A percentile compares a stretch with the other conserved stretches of the same genome.
Conservation (phyloP, 192 early-diverging fungal genomes). For the Coemansia sp. region DNA sequence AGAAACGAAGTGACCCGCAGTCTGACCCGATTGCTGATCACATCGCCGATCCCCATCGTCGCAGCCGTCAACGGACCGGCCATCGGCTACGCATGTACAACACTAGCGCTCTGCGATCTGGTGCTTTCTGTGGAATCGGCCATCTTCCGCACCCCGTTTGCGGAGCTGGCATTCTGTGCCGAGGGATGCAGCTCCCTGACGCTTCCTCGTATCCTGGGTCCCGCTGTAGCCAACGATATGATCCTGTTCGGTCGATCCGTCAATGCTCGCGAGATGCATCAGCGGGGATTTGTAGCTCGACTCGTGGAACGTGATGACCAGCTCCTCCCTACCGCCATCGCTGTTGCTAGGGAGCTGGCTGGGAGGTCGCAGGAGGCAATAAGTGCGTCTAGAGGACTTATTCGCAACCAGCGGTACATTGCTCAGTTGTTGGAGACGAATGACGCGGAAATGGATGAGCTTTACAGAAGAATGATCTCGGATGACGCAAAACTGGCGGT, state of each 20-base stretch:
- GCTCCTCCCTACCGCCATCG: conserved; percentile 56
- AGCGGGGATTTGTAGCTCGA: conserved; percentile 58
- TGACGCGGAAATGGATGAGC: conserved; percentile 57
- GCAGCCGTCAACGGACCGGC: conserved; percentile 72
- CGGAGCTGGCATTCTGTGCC: conserved; percentile 71
- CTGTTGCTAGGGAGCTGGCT: conserved; percentile 55
- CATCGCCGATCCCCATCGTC: conserved; percentile 70
- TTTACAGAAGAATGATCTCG: conserved; percentile 60
- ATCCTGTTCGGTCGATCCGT: conserved; percentile 61
- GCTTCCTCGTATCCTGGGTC: conserved; percentile 70
- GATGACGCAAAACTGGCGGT: conserved; percentile 58
- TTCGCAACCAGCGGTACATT: conserved; percentile 47
- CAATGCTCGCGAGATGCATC: conserved; percentile 61
- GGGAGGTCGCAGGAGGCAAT: conserved; percentile 61
- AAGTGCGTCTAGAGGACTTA: conserved; percentile 57
- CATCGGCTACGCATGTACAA: conserved; percentile 70
- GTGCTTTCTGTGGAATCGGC: conserved; percentile 65
- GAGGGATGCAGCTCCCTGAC: conserved; percentile 71
- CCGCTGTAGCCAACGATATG: conserved; percentile 67
- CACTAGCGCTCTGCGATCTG: conserved; percentile 67
- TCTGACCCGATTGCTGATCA: conserved; percentile 56
- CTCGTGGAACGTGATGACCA: conserved; percentile 58
- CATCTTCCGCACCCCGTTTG: conserved; percentile 73
- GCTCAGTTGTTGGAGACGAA: conserved; percentile 58
- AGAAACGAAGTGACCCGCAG: conserved; percentile 31